These are phyloP conservation scores for Skeletonema grethae DNA, from an alignment of 108 stramenopile genomes.

Conservation along the genomic window DNA sequence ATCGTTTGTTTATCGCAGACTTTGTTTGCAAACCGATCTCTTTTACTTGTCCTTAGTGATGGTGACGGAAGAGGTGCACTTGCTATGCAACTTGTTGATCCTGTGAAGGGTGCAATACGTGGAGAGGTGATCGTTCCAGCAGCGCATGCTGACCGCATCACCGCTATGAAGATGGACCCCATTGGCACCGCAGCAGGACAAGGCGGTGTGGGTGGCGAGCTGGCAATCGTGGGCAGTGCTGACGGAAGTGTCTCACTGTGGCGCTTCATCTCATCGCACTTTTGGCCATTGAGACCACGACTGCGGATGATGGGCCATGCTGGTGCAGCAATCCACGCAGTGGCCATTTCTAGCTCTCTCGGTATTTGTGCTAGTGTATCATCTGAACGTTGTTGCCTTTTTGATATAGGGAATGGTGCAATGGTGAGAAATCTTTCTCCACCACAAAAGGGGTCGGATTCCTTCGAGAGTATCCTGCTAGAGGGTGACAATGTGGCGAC, in stretches of 20 bases:
- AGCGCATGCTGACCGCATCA: constrained; percentile 73
- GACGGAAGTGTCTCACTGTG: constrained; percentile 83
- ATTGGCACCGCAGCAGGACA: constrained; percentile 84
- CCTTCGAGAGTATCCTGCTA: constrained; percentile 20
- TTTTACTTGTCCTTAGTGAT: constrained; percentile 84
- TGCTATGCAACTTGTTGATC: constrained; percentile 86
- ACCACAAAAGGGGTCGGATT: constrained; percentile 51
- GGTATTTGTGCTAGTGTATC: constrained; percentile 83
- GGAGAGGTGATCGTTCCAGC: constrained; percentile 76
- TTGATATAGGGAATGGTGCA: constrained; percentile 82
- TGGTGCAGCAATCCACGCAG: constrained; percentile 66
- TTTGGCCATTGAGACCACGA: constrained; percentile 80
- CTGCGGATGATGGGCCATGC: constrained; percentile 71
- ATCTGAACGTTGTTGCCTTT: constrained; percentile 64
- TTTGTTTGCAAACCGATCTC: constrained; percentile 81
- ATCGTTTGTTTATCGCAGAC: constrained; percentile 72
- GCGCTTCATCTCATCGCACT: constrained; percentile 90
- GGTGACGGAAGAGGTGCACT: constrained; percentile 81
- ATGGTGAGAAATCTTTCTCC: constrained; percentile 75
- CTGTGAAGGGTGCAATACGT: constrained; percentile 73
- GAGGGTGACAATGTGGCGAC: constrained; percentile 43
- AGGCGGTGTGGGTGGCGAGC: constrained; percentile 86
- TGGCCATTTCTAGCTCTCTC: constrained; percentile 68
- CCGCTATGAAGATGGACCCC: constrained; percentile 81
- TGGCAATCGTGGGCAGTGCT: constrained; percentile 83